Evolutionary conservation across 177 flowering plant species (phyloP), one percentile per base, ranked within the genome.

Genomic region (Vitis hybrid): DNA sequence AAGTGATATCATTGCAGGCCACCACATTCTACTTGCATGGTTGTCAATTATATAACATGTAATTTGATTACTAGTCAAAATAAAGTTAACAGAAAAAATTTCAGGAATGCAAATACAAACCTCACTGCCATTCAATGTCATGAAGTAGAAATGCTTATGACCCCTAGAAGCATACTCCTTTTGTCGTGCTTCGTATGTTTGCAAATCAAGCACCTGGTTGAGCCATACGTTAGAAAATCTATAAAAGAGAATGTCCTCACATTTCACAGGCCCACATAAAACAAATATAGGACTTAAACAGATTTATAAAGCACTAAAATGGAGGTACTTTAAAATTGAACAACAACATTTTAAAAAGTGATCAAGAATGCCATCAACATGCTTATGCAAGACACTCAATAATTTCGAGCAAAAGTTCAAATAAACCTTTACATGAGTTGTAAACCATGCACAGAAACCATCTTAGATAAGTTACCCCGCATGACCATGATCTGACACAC

Each of bases 61-160:
- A 52, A 60, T 21, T 69, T 61, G 52, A 61, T 14, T 55, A 51
- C 48, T 21, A 51, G 34, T 26, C 10, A 52, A 49, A 56, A 45
- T 12, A 75, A 18, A 52, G 50, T 45, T 4, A 52, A 19, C 50
- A 69, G 60, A 10, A 52, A 62, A 75, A n/a, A 56, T 1, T 21
- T 17, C 30, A 65, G 52, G 58, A 10, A 52, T 13, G 17, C 30
- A 21, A 14, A 51, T 59, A 6, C 79, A 67, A 72, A 95, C 99
- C 99, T 96, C 99, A 67, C 89, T 87, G 79, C 91, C 94, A 82
- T 91, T 89, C 72, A 96, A 76, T 66, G 99, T 96, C 99, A 96
- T 93, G 87, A 96, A 96, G 82, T 93, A 96, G 80, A 96, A 96
- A 86, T 96, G 98, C 77, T 77, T 90, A 77, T 96, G 98, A 70